phyloP scores from a whole-genome alignment of 2,329 filamentous ascomycete genomes.

The Aspergillus sp. region DNA sequence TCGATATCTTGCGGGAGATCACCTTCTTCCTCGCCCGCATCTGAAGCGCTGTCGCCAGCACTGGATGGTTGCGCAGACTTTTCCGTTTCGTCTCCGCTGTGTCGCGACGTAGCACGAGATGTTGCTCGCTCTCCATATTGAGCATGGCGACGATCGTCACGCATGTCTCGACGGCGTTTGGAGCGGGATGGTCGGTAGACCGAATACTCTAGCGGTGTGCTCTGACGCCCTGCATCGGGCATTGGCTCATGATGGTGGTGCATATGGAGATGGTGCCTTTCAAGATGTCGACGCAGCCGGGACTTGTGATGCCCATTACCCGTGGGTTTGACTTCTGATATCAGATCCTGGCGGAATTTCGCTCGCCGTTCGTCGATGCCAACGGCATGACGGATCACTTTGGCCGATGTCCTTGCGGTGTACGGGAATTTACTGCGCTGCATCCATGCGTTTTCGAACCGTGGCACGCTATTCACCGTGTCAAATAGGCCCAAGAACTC shows the following conservation, averaged over 20 bases:
- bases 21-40: slow-evolving; percentile 30
- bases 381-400: slow-evolving; percentile 9
- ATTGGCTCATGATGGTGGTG: not conserved
- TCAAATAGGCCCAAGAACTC: slow-evolving; percentile 76
- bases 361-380: slow-evolving; percentile 6
- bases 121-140: not conserved
- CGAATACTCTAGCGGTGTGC: not conserved
- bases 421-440: slow-evolving; percentile 52
- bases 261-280: slow-evolving; percentile 15
- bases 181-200: not conserved
- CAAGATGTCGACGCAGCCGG: slow-evolving; percentile 17
- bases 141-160: not conserved
- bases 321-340: slow-evolving; percentile 45
- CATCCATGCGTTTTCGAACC: slow-evolving; percentile 70
- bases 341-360: slow-evolving; percentile 37
- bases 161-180: not conserved
- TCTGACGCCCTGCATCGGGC: not conserved
- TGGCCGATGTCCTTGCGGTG: not conserved
- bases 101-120: not conserved
- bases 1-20: slow-evolving; percentile 66
- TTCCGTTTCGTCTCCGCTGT: not conserved
- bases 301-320: slow-evolving; percentile 17
- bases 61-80: slow-evolving; percentile 14
- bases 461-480: slow-evolving; percentile 74
- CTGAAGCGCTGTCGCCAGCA: slow-evolving; percentile 18